phyloP scores from a whole-genome alignment of 2,329 filamentous ascomycete genomes.

The Pleomassaria siparia region DNA sequence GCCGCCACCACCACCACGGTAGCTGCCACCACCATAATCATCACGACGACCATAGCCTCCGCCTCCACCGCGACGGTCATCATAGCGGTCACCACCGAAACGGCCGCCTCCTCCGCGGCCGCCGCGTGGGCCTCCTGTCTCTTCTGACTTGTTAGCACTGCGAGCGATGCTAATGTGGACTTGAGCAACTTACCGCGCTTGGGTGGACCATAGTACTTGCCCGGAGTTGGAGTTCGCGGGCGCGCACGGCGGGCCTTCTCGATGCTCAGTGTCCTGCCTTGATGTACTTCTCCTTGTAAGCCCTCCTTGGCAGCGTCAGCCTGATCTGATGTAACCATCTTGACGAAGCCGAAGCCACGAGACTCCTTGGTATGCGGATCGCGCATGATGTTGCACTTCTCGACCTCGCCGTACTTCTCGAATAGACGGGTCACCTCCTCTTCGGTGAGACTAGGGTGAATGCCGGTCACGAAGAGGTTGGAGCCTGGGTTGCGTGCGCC shows the following conservation, averaged over 20 bases:
- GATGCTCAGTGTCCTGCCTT: slow-evolving; percentile 94
- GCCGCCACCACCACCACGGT: slow-evolving; percentile 30
- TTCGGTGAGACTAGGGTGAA: slow-evolving; percentile 88
- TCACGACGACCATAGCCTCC: slow-evolving; percentile 49
- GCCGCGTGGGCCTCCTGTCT: slow-evolving; percentile 51
- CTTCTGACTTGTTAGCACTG: slow-evolving; percentile 26
- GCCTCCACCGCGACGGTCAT: slow-evolving; percentile 41
- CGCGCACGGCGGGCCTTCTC: slow-evolving; percentile 97
- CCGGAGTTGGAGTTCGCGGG: slow-evolving; percentile 92
- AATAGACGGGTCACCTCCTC: slow-evolving; percentile 92
- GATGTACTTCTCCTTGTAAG: slow-evolving; percentile 90
- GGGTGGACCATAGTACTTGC: slow-evolving; percentile 98
- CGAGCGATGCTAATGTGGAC: background rate
- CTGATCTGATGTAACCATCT: slow-evolving; percentile 94
- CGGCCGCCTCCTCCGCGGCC: slow-evolving; percentile 53
- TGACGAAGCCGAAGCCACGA: slow-evolving; percentile 98
- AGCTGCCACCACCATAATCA: slow-evolving; percentile 50
- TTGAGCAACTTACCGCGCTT: slow-evolving; percentile 75
- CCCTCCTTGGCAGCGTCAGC: slow-evolving; percentile 97
- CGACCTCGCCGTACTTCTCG: slow-evolving; percentile 97
- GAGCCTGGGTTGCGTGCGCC: slow-evolving; percentile 89
- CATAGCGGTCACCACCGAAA: slow-evolving; percentile 48
- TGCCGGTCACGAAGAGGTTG: slow-evolving; percentile 98
- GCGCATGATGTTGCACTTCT: slow-evolving; percentile 99
- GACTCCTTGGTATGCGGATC: slow-evolving; percentile 98